Percentiles rank a stretch among this genome's conserved stretches.
Conservation (phyloP, 345 rosid genomes). For the Gossypium herbaceum region DNA sequence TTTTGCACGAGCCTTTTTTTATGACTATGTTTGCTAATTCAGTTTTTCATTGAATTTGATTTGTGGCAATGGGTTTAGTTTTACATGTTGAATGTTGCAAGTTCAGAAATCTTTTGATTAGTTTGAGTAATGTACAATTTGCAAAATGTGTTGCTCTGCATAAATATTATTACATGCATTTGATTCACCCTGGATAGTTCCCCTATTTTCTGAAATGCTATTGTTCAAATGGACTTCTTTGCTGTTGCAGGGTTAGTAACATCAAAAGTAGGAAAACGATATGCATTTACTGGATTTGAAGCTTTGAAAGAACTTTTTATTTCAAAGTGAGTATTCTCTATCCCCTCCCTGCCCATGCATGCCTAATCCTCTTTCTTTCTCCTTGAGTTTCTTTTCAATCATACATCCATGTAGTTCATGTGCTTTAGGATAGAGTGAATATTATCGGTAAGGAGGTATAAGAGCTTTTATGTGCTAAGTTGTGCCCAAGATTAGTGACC, state of each 20-base stretch:
- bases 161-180: not conserved
- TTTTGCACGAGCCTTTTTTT: not conserved
- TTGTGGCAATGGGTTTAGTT: not conserved
- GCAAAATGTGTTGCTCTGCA: not conserved
- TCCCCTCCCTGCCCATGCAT: constrained; percentile 14
- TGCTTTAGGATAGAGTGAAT: not conserved
- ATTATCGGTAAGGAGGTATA: not conserved
- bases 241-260: constrained; percentile 75
- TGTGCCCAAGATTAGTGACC: not conserved
- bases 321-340: constrained; percentile 43
- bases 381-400: not conserved
- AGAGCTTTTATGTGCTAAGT: not conserved
- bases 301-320: constrained; percentile 76
- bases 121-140: not conserved
- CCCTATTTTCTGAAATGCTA: not conserved
- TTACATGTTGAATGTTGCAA: not conserved
- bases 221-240: constrained; percentile 2
- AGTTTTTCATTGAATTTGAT: not conserved
- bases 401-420: not conserved
- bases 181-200: not conserved
- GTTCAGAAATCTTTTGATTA: not conserved
- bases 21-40: not conserved
- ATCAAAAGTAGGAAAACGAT: constrained; percentile 90
- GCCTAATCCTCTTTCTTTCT: not conserved
- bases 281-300: constrained; percentile 84